A percentile compares a stretch with the other conserved stretches of the same genome.
Conservation (phyloP, 768 basidiomycete genomes). For the Scleroderma citrinum region DNA sequence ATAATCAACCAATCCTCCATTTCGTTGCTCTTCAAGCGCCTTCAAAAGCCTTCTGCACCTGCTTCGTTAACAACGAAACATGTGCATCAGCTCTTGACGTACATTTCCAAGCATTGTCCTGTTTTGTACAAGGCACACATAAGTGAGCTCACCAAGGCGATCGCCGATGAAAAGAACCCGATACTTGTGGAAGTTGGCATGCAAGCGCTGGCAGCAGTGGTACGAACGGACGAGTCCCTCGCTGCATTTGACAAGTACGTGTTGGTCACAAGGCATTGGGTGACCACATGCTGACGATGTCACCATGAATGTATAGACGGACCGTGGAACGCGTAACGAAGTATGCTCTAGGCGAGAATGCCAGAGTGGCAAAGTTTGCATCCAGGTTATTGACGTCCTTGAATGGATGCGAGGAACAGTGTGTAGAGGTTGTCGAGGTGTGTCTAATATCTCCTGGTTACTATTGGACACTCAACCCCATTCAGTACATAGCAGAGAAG, state of each 20-base stretch:
- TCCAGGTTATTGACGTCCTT: constrained; percentile 63
- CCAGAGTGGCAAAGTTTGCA: constrained; percentile 79
- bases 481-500: constrained; percentile 52
- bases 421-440: constrained; percentile 61
- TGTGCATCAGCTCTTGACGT: constrained; percentile 48
- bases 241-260: constrained; percentile 64
- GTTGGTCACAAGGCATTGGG: neutral
- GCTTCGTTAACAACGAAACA: constrained; percentile 29
- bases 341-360: constrained; percentile 53
- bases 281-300: neutral
- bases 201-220: constrained; percentile 69
- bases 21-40: constrained; percentile 68
- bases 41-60: constrained; percentile 42
- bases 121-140: constrained; percentile 68
- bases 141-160: constrained; percentile 66
- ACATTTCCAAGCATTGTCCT: constrained; percentile 72
- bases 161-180: constrained; percentile 57
- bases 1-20: constrained; percentile 84
- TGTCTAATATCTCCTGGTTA: constrained; percentile 11
- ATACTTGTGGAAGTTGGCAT: constrained; percentile 59
- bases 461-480: neutral
- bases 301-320: constrained; percentile 38
- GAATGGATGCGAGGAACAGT: constrained; percentile 45
- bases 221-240: constrained; percentile 51
- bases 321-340: constrained; percentile 59